These are phyloP conservation scores for Cnidoscolus chayamansa DNA, from an alignment of 441 rosid genomes.

Conservation along the genomic window DNA sequence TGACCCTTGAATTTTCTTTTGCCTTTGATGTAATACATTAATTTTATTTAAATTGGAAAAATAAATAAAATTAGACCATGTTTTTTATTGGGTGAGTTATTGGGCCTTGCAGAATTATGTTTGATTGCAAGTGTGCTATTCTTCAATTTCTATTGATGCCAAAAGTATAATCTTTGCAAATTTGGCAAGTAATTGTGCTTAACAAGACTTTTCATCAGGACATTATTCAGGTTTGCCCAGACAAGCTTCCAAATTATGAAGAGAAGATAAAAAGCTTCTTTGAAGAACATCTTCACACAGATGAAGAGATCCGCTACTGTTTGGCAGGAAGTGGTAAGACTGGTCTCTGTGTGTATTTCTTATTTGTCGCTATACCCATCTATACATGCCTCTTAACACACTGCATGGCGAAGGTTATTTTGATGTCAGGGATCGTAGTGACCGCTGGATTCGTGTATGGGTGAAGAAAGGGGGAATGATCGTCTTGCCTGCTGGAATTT, in stretches of 20 bases:
- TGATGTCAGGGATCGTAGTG: conserved; percentile 69
- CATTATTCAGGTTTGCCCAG: conserved; percentile 83
- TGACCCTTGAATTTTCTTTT: not conserved
- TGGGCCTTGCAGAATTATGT: not conserved
- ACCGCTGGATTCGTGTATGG: conserved; percentile 70
- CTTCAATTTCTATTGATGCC: not conserved
- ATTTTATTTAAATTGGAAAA: not conserved
- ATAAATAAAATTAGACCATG: not conserved
- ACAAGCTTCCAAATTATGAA: conserved; percentile 80
- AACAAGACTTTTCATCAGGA: conserved; percentile 43
- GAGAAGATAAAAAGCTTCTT: conserved; percentile 76
- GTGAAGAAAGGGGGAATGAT: conserved; percentile 91
- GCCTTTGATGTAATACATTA: not conserved
- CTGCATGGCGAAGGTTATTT: conserved; percentile 61
- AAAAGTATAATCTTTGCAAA: not conserved
- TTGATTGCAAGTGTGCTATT: not conserved
- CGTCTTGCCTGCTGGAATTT: conserved; percentile 86
- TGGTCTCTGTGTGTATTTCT: not conserved
- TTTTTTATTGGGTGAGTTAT: not conserved
- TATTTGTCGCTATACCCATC: not conserved
- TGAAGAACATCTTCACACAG: conserved; percentile 87
- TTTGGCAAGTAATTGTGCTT: not conserved
- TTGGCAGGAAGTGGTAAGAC: conserved; percentile 86
- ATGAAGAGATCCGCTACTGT: conserved; percentile 90
- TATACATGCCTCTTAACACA: not conserved